Conservation (phyloP, 2,329 filamentous ascomycete species). For the Cladophialophora chaetospira region DNA sequence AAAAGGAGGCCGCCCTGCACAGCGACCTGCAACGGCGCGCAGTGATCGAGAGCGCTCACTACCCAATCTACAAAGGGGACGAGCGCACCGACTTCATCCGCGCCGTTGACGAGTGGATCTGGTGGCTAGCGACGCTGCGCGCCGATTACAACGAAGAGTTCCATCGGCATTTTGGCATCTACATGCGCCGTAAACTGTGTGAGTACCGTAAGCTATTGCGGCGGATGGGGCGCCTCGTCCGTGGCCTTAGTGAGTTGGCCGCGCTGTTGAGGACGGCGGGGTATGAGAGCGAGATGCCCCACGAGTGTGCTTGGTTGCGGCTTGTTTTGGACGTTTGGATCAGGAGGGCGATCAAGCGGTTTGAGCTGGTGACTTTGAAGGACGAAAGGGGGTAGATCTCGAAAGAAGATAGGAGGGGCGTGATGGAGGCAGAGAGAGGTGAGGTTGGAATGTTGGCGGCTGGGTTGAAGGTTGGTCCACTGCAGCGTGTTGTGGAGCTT, state of each 20-base stretch:
- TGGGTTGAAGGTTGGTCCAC: neutral
- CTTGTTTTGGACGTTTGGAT: neutral
- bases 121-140: neutral
- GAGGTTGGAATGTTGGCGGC: neutral
- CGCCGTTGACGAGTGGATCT: neutral
- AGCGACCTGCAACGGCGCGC: neutral
- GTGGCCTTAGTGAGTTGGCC: neutral
- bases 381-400: neutral
- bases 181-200: neutral
- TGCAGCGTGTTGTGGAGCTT: neutral
- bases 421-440: neutral
- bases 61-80: neutral
- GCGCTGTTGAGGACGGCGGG: neutral
- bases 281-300: neutral
- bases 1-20: neutral
- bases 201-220: neutral
- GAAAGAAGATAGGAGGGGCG: neutral
- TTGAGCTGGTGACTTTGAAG: neutral
- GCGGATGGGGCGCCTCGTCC: neutral
- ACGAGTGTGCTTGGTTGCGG: neutral
- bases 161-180: neutral
- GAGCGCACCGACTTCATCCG: neutral
- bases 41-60: neutral
- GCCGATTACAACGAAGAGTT: neutral
- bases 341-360: neutral